Evolutionary conservation across 352 stramenopile genomes (phyloP).

Genomic region (Globisporangium lucens): DNA sequence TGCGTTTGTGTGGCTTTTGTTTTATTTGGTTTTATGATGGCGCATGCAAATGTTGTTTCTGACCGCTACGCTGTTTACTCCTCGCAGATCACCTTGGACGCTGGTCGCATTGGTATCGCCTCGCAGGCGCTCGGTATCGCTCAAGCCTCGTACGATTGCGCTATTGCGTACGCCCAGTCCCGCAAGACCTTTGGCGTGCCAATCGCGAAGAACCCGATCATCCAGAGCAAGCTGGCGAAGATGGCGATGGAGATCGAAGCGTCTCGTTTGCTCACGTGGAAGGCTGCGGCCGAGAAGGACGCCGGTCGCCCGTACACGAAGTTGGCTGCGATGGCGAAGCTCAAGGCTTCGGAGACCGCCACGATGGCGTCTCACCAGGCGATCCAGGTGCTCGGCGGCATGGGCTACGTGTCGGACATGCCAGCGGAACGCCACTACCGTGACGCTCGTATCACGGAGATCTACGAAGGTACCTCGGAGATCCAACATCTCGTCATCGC

Average conservation of each 20-base stretch:
- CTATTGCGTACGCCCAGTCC: constrained; percentile 93
- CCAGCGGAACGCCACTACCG: constrained; percentile 96
- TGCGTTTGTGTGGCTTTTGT: neutral
- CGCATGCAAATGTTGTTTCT: neutral
- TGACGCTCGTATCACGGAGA: constrained; percentile 96
- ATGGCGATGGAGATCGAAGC: constrained; percentile 93
- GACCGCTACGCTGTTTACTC: neutral
- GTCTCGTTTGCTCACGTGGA: constrained; percentile 93
- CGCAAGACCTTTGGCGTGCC: constrained; percentile 94
- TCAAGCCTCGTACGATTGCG: constrained; percentile 94
- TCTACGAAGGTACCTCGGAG: constrained; percentile 97
- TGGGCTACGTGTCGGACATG: constrained; percentile 97
- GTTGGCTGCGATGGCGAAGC: constrained; percentile 96
- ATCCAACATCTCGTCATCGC: constrained; percentile 97
- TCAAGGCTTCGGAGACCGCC: constrained; percentile 93
- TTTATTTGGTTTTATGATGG: neutral
- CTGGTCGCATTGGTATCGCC: constrained; percentile 94
- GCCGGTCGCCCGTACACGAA: constrained; percentile 88
- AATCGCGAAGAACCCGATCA: constrained; percentile 87
- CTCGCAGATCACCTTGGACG: constrained; percentile 89
- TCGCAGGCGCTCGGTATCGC: constrained; percentile 95
- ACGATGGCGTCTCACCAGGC: constrained; percentile 96
- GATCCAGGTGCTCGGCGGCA: constrained; percentile 94
- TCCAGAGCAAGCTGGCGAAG: constrained; percentile 91
- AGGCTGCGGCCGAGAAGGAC: constrained; percentile 92